Conservation (phyloP, 116 monocot genomes). For the Zostera marina region DNA sequence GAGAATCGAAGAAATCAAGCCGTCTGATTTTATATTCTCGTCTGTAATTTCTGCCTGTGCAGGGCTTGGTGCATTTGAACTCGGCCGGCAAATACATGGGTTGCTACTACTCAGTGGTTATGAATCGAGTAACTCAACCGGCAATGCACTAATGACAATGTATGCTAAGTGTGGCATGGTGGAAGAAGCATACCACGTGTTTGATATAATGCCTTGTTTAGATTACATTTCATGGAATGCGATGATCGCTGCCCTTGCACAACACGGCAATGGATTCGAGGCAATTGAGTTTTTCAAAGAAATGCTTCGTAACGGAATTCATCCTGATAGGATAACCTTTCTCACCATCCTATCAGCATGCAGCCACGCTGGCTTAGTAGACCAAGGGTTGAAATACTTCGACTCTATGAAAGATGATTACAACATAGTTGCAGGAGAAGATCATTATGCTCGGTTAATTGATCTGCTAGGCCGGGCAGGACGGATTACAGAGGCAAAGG, state of each 20-base stretch:
- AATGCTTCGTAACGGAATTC: slow-evolving; percentile 44
- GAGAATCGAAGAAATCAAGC: slow-evolving; percentile 48
- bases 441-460: slow-evolving; percentile 74
- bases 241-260: slow-evolving; percentile 80
- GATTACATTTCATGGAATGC: slow-evolving; percentile 91
- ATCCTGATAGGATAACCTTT: slow-evolving; percentile 69
- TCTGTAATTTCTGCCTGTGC: slow-evolving; percentile 55
- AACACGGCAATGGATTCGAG: slow-evolving; percentile 71
- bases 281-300: slow-evolving; percentile 53
- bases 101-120: slow-evolving; percentile 49
- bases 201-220: slow-evolving; percentile 49
- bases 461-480: slow-evolving; percentile 80
- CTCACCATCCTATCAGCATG: slow-evolving; percentile 76
- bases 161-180: slow-evolving; percentile 82
- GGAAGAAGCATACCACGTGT: slow-evolving; percentile 45
- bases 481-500: slow-evolving; percentile 35
- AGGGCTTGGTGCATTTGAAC: slow-evolving; percentile 44
- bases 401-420: slow-evolving; percentile 63
- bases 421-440: slow-evolving; percentile 64
- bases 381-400: slow-evolving; percentile 70
- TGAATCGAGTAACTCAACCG: slow-evolving; percentile 73
- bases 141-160: slow-evolving; percentile 80
- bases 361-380: slow-evolving; percentile 72
- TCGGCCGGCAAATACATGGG: slow-evolving; percentile 59
- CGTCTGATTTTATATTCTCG: slow-evolving; percentile 72